Conservation (phyloP, 129 eudicot species). For the Cynara cardunculus region DNA sequence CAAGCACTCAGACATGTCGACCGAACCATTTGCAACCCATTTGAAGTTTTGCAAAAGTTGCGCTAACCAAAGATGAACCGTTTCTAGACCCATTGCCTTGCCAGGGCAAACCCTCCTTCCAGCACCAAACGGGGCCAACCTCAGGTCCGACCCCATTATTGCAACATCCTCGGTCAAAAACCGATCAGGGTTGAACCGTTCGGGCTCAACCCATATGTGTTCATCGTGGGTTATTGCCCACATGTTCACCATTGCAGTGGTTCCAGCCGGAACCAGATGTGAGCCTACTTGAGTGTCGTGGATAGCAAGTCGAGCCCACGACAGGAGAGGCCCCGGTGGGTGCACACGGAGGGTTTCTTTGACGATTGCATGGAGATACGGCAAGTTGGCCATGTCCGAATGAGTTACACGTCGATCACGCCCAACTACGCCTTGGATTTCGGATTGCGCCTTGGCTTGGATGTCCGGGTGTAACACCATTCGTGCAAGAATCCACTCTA, state of each 20-base stretch:
- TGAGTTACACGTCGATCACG: slow-evolving; percentile 31
- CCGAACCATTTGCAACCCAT: slow-evolving; percentile 53
- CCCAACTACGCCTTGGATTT: slow-evolving; percentile 61
- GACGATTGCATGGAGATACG: slow-evolving; percentile 71
- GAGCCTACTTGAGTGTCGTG: slow-evolving; percentile 77
- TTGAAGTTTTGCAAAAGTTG: slow-evolving; percentile 69
- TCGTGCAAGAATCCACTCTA: slow-evolving; percentile 94
- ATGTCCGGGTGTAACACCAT: slow-evolving; percentile 89
- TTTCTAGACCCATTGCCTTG: slow-evolving; percentile 79
- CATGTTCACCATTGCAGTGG: slow-evolving; percentile 99
- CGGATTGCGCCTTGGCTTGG: slow-evolving; percentile 79
- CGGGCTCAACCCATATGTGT: slow-evolving; percentile 54
- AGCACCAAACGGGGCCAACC: slow-evolving; percentile 93
- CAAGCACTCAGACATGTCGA: slow-evolving; percentile 78
- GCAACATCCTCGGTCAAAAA: slow-evolving; percentile 54
- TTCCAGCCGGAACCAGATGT: slow-evolving; percentile 77
- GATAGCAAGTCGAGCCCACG: slow-evolving; percentile 90
- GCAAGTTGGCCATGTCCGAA: slow-evolving; percentile 61
- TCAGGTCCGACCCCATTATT: slow-evolving; percentile 86
- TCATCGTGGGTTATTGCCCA: slow-evolving; percentile 88
- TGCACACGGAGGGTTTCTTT: slow-evolving; percentile 86
- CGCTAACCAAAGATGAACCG: slow-evolving; percentile 85
- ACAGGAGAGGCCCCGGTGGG: slow-evolving; percentile 95
- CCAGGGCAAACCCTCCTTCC: slow-evolving; percentile 99
- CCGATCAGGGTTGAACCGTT: slow-evolving; percentile 69